These are phyloP conservation scores for Aspergillus latus DNA, from an alignment of 2,329 filamentous ascomycete genomes.

Conservation along the genomic window DNA sequence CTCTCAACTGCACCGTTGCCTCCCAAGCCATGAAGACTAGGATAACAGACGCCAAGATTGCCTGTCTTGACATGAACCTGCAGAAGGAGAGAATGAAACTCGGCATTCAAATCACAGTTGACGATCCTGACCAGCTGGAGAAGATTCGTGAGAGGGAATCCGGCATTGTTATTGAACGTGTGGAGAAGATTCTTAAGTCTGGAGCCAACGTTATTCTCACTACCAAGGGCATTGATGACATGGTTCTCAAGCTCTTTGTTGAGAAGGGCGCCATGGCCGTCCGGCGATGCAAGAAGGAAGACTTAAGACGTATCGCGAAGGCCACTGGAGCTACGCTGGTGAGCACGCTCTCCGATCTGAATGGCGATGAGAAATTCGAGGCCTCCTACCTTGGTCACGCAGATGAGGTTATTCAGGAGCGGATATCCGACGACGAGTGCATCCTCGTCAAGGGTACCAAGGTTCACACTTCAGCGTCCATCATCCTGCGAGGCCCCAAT, in stretches of 20 bases:
- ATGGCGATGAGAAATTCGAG: constrained; percentile 96
- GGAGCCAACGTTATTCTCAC: constrained; percentile 95
- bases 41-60: constrained; percentile 92
- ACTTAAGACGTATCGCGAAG: constrained; percentile 90
- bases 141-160: constrained; percentile 93
- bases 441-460: constrained; percentile 97
- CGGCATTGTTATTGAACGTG: constrained; percentile 86
- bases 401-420: constrained; percentile 96
- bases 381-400: constrained; percentile 83
- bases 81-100: constrained; percentile 99
- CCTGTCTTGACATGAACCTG: constrained; percentile 94
- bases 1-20: constrained; percentile 96
- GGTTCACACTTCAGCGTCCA: constrained; percentile 87
- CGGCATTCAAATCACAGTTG: constrained; percentile 95
- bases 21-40: constrained; percentile 97
- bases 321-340: constrained; percentile 92
- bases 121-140: constrained; percentile 95
- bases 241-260: constrained; percentile 90
- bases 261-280: constrained; percentile 96
- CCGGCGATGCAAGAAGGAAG: constrained; percentile 96
- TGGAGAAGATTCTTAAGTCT: constrained; percentile 97
- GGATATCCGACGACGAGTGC: constrained; percentile 98
- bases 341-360: constrained; percentile 90
- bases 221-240: constrained; percentile 97
- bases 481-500: constrained; percentile 92